These are phyloP conservation scores for Herpetomonas muscarum DNA, from an alignment of 208 protist species.

Conservation along the genomic window DNA sequence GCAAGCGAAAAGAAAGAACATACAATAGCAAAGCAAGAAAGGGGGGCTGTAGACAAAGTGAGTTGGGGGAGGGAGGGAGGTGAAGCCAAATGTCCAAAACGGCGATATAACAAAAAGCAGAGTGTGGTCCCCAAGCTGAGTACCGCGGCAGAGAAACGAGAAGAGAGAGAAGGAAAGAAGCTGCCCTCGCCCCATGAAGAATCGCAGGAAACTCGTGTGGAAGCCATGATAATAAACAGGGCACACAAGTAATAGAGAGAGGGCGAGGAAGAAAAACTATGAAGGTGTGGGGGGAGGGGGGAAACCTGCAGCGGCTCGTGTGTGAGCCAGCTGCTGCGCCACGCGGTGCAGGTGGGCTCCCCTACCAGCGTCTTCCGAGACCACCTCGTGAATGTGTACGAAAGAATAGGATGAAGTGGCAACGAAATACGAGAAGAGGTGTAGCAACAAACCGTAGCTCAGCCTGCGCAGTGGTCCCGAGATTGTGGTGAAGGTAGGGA, in stretches of 20 bases:
- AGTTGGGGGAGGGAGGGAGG: neutral
- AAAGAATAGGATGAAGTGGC: neutral
- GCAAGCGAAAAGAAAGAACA: slow-evolving; percentile 5
- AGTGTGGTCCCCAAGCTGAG: too few relatives aligned
- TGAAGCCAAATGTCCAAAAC: neutral
- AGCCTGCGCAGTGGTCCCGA: too few relatives aligned
- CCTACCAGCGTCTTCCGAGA: too few relatives aligned
- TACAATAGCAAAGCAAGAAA: neutral
- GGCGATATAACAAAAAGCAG: neutral
- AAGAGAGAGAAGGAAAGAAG: slow-evolving; percentile 1
- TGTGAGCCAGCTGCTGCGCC: too few relatives aligned
- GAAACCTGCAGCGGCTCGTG: too few relatives aligned
- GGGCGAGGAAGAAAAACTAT: too few relatives aligned
- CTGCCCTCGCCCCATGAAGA: neutral
- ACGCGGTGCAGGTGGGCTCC: too few relatives aligned
- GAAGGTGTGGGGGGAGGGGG: too few relatives aligned
- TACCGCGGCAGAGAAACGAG: neutral
- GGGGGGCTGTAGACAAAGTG: neutral
- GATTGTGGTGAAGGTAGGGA: neutral
- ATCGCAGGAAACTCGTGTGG: neutral
- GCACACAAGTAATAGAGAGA: too few relatives aligned
- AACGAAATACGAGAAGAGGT: slow-evolving; percentile 1
- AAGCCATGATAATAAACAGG: slow-evolving; percentile 1
- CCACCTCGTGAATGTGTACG: too few relatives aligned
- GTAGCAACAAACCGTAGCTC: neutral